These are phyloP conservation scores for Naegleria fowleri DNA, from an alignment of 208 protist genomes.

Conservation along the genomic window DNA sequence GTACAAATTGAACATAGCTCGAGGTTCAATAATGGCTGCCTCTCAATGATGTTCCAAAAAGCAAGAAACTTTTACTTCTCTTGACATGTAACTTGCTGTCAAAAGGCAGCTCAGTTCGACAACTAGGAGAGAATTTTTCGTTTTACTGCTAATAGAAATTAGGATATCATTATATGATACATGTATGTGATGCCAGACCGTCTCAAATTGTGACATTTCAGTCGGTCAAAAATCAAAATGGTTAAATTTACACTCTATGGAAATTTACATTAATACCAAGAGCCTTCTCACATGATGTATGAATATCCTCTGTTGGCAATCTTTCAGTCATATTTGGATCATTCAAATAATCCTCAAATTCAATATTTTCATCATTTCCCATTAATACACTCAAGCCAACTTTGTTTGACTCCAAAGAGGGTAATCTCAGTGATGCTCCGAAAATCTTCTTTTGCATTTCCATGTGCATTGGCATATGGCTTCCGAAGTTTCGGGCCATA, in stretches of 20 bases:
- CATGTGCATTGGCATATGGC: constrained; percentile 4
- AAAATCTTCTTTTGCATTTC: constrained; percentile 17
- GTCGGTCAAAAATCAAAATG: background rate
- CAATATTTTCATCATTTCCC: constrained; percentile 1
- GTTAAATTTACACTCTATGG: background rate
- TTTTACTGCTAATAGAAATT: too few species aligned
- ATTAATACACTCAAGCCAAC: background rate
- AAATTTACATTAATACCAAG: background rate
- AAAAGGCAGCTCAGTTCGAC: too few species aligned
- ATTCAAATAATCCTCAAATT: constrained; percentile 23
- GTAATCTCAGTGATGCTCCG: background rate
- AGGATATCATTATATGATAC: too few species aligned
- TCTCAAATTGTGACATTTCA: too few species aligned
- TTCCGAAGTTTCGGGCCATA: background rate
- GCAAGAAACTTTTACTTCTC: too few species aligned
- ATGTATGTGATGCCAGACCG: too few species aligned
- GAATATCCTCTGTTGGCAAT: background rate
- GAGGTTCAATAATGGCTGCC: too few species aligned
- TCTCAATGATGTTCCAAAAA: too few species aligned
- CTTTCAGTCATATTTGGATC: constrained; percentile 21
- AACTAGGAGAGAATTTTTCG: too few species aligned
- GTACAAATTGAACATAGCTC: too few species aligned
- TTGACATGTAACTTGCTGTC: too few species aligned
- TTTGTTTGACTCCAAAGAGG: background rate
- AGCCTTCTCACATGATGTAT: background rate